Evolutionary conservation across 139 green algal species (phyloP), one percentile per base, ranked within the genome.

Genomic region (Chlorella vulgaris): DNA sequence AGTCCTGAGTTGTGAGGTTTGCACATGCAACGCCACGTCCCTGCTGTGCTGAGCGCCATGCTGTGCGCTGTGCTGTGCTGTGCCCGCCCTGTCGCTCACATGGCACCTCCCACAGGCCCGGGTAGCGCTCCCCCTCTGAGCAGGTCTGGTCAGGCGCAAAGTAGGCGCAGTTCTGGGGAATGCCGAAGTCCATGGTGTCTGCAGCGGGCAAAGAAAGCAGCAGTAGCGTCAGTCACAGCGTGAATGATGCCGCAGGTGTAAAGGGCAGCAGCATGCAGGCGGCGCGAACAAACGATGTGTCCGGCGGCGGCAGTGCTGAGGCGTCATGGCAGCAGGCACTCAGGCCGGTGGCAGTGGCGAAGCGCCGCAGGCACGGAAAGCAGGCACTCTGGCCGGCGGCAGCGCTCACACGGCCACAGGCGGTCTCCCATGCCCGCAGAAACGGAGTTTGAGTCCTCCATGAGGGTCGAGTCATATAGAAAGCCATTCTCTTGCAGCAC

Each of bases 181-280:
- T 87, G 38, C 83, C 83, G 35, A 35, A 51, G 63, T 87, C 83
- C 29, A 84, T 42, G 15, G 83, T 76, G 61, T 87, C 69, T 76
- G 68, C 68, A 60, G 39, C 26, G 10, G 29, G n/a, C n/a, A n/a
- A n/a, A n/a, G n/a, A n/a, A n/a, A n/a, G n/a, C n/a, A n/a, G n/a
- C n/a, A n/a, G n/a, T n/a, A n/a, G n/a, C n/a, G n/a, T n/a, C n/a
- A n/a, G n/a, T n/a, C n/a, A n/a, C n/a, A n/a, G n/a, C n/a, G n/a
- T n/a, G n/a, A n/a, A n/a, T n/a, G n/a, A n/a, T n/a, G n/a, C n/a
- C n/a, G n/a, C n/a, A n/a, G n/a, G n/a, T n/a, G n/a, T n/a, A n/a
- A n/a, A n/a, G n/a, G n/a, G n/a, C n/a, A n/a, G n/a, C n/a, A n/a
- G n/a, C n/a, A n/a, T n/a, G n/a, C n/a, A n/a, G n/a, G n/a, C n/a